phyloP scores from a whole-genome alignment of 768 basidiomycete genomes.

The Collybia sp. region DNA sequence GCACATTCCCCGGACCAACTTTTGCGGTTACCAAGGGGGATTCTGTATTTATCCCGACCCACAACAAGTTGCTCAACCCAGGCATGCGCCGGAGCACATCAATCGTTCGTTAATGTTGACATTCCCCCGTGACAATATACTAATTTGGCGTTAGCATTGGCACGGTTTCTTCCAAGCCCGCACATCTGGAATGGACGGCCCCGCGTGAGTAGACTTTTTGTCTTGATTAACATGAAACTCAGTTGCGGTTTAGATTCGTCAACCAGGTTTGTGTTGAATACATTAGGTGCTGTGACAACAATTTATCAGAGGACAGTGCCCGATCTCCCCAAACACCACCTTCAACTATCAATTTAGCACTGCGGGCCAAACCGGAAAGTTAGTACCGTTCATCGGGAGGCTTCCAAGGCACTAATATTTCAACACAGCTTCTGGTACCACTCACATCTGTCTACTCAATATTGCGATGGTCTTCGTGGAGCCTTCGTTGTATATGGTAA shows the following conservation, averaged over 20 bases:
- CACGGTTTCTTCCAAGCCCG: constrained; percentile 30
- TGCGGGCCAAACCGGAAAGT: constrained; percentile 27
- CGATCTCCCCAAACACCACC: constrained; percentile 31
- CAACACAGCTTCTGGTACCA: constrained; percentile 26
- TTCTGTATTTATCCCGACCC: constrained; percentile 15
- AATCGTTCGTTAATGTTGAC: constrained; percentile 11
- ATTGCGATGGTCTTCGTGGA: constrained; percentile 41
- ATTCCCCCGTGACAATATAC: neutral
- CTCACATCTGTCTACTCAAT: constrained; percentile 41
- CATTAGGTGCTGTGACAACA: no score
- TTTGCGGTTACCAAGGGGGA: constrained; percentile 16
- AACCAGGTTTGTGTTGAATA: constrained; percentile 25
- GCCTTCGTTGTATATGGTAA: constrained; percentile 22
- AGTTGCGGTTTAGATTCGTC: constrained; percentile 25
- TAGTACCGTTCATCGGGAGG: neutral
- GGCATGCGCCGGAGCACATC: constrained; percentile 19
- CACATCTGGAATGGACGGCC: constrained; percentile 30
- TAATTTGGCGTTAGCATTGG: constrained; percentile 20
- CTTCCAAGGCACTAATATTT: neutral
- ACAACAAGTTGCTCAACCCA: constrained; percentile 14
- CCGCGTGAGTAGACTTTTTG: constrained; percentile 22
- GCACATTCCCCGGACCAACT: constrained; percentile 16
- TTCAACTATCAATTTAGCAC: constrained; percentile 27
- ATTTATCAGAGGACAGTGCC: constrained; percentile 22
- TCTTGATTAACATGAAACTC: neutral